Base-by-base conservation (phyloP, 192 early-diverging fungal genomes). In the Cetraspora pellucida region DNA sequence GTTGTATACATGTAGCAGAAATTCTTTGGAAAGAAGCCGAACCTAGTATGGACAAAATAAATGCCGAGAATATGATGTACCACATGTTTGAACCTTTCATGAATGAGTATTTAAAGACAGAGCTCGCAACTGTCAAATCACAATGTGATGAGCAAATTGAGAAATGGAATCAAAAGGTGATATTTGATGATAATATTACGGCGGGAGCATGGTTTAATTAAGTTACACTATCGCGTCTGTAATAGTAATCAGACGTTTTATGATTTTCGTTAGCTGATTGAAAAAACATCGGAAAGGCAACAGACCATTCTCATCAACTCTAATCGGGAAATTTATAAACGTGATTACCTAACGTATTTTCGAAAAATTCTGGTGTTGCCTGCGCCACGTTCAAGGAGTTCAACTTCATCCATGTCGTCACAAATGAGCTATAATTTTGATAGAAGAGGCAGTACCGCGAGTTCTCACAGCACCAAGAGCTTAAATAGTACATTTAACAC, bases 151-250 rank as follows among this genome's bases (percentile, higher is more conserved):
- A 81, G 25, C 83, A 90, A 64, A 82, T 95, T 72, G 85, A 88
- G 25, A 89, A 89, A 77, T 93, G 93, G 87, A 89, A 89, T 52
- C 85, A 89, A 49, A 78, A 87, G 85, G 91, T 91, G 30, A 43
- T 31, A 43, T n/a, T 43, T 65, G 13, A 37, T 65, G 14, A 28
- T 28, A 60, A 60, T 30, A 28, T 60, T 60, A 23, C 28, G 25
- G 23, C 16, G 11, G 37, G 7, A 37, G 7, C 37, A 7, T 37
- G 37, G 7, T 37, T 37, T 37, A 37, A 37, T 37, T 37, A 37
- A 0, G 37, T 37, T 37, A 37, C 37, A 37, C 3, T 37, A 6
- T 37, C 7, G 7, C 37, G 63, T 37, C 28, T 65, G 19, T 19
- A 43, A 65, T 43, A 37, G 19, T 65, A 37, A n/a, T n/a, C 8